phyloP scores from a whole-genome alignment of 306 rosid genomes.

The Cicer yamashitae region DNA sequence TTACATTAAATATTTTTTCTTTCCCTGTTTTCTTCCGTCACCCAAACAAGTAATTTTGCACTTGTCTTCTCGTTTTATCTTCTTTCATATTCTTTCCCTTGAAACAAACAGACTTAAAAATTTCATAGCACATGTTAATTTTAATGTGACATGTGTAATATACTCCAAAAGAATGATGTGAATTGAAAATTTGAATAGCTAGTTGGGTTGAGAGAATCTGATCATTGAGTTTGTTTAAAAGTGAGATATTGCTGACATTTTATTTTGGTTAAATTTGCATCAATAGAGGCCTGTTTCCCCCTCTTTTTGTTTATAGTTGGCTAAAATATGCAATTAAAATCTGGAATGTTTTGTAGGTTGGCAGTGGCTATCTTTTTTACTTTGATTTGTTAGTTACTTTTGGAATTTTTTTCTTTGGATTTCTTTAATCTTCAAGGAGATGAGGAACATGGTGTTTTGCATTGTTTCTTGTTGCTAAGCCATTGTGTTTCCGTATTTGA shows the following conservation, averaged over 20 bases:
- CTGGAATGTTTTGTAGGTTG: not conserved
- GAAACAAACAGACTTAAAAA: not conserved
- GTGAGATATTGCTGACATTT: not conserved
- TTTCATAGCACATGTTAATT: not conserved
- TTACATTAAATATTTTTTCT: not conserved
- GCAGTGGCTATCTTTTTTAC: not conserved
- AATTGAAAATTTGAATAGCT: not conserved
- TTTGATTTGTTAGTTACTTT: not conserved
- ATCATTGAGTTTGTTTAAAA: not conserved
- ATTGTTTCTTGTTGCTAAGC: conserved; percentile 3
- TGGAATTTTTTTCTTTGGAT: not conserved
- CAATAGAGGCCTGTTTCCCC: not conserved
- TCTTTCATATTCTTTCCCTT: not conserved
- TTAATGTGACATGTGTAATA: not conserved
- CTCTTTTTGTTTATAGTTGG: not conserved
- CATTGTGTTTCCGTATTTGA: conserved; percentile 26
- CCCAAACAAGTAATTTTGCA: not conserved
- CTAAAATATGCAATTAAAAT: not conserved
- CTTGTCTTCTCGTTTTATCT: not conserved
- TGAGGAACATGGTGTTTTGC: not conserved
- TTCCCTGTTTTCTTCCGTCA: not conserved
- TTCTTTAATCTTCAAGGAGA: not conserved
- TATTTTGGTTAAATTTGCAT: not conserved
- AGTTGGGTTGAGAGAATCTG: not conserved
- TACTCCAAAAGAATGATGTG: not conserved